Evolutionary conservation across 2,329 filamentous ascomycete species (phyloP), one percentile per base, ranked within the genome.

Genomic region (Ascochyta fabae): DNA sequence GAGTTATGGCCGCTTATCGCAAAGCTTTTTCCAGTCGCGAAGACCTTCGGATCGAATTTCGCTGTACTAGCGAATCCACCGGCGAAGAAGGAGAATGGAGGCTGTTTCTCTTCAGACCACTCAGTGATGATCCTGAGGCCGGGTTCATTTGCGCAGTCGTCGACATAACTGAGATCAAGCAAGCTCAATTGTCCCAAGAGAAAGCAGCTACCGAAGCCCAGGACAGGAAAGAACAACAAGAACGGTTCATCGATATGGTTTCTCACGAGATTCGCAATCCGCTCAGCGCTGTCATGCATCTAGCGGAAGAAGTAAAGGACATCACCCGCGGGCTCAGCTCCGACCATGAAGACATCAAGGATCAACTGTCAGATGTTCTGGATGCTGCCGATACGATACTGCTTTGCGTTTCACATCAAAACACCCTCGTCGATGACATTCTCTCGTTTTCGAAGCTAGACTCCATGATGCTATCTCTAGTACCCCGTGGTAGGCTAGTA

Each of bases 371-470:
- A n/a, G 69, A 73, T 23, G 72, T 75, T 22, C 23, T 69, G 27
- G 72, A 75, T 40, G 71, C 72, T 22, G 72, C 72, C 8, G 72
- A 75, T 26, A 75, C 77, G 0, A 80, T 80, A 16, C 59, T 77
- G 7, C 68, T 79, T 1, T 80, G 78, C 53, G 75, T 79, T 3
- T 70, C 69, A 12, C 78, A 80, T 55, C 78, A 80, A 50, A 78
- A 77, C 50, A 76, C 74, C 60, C 48, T 81, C 15, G 78, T 81
- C 1, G 79, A 81, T 50, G 79, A 81, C 56, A 78, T 81, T 15
- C 62, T 81, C 1, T 80, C 78, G 1, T 74, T 80, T 47, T 79
- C 77, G 1, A 81, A 81, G 55, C 70, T 81, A 6, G 78, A 80
- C 53, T 79, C 78, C 44, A 80, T 70, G 78, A 80, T 71, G 76